Evolutionary conservation across 768 basidiomycete species (phyloP).

Genomic region (Hericium alpestre): DNA sequence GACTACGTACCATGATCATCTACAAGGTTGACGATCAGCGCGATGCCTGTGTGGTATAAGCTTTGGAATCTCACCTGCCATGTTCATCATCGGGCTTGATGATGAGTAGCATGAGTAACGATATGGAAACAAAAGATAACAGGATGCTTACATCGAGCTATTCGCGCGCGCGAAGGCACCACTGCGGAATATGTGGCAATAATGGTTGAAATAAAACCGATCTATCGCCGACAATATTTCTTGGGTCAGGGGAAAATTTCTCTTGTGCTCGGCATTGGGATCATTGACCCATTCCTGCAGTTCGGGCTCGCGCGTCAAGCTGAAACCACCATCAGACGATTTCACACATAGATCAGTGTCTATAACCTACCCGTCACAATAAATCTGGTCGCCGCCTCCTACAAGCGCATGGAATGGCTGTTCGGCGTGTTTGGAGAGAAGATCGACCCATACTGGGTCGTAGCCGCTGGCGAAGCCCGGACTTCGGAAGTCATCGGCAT

Average conservation of each 20-base stretch:
- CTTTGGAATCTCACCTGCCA: slow-evolving; percentile 47
- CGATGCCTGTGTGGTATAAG: background rate
- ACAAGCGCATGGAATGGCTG: slow-evolving; percentile 84
- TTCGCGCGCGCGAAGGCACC: slow-evolving; percentile 90
- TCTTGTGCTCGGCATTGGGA: slow-evolving; percentile 49
- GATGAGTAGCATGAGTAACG: background rate
- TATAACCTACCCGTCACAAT: slow-evolving; percentile 59
- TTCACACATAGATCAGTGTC: background rate
- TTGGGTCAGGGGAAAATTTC: slow-evolving; percentile 46
- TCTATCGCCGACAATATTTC: slow-evolving; percentile 74
- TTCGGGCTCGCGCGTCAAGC: slow-evolving; percentile 79
- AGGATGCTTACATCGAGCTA: slow-evolving; percentile 64
- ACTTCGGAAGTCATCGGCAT: slow-evolving; percentile 76
- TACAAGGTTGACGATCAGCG: slow-evolving; percentile 17
- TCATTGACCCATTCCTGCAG: slow-evolving; percentile 75
- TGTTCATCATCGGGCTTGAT: slow-evolving; percentile 73
- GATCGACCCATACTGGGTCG: slow-evolving; percentile 89
- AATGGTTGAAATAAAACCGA: slow-evolving; percentile 84
- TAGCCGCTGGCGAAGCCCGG: slow-evolving; percentile 74
- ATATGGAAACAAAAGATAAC: background rate
- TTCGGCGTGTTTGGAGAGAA: slow-evolving; percentile 72
- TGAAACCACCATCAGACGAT: slow-evolving; percentile 17
- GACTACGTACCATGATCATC: slow-evolving; percentile 66
- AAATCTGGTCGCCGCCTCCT: slow-evolving; percentile 91
- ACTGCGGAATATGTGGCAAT: slow-evolving; percentile 75